Percentiles rank a stretch among this genome's conserved stretches.
Evolutionary conservation across 495 filamentous ascomycete genomes (phyloP).

Genomic region (Cudoniella acicularis): DNA sequence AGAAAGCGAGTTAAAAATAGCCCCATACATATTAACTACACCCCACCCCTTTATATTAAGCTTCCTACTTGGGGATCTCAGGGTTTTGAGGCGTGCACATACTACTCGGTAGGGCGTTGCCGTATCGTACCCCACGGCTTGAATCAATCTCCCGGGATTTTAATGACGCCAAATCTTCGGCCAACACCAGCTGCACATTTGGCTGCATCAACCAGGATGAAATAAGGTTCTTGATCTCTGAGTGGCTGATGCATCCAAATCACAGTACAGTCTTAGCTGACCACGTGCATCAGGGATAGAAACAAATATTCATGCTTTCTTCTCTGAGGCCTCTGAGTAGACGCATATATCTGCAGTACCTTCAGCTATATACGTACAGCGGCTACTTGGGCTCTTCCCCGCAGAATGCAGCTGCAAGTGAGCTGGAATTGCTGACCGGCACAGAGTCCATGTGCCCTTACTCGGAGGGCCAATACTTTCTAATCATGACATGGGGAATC

Average conservation of each 20-base stretch:
- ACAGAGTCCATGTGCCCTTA: no score
- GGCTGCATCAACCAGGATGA: background rate
- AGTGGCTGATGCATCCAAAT: background rate
- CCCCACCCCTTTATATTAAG: no score
- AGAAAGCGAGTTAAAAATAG: background rate
- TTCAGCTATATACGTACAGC: background rate
- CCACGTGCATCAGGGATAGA: background rate
- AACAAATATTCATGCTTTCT: background rate
- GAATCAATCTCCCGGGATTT: background rate
- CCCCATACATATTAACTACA: background rate
- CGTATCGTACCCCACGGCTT: background rate
- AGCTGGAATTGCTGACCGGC: background rate
- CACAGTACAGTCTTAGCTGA: background rate
- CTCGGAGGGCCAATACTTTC: no score
- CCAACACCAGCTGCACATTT: background rate
- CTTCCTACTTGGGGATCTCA: no score
- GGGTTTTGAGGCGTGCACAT: background rate
- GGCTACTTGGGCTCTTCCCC: background rate
- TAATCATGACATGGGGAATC: no score
- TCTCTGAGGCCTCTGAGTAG: background rate
- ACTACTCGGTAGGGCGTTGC: background rate
- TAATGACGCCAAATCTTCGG: background rate
- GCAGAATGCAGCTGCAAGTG: background rate
- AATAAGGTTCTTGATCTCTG: background rate
- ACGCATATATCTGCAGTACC: background rate